Evolutionary conservation across 2,329 filamentous ascomycete genomes (phyloP).

Genomic region (Cadophora sp.): DNA sequence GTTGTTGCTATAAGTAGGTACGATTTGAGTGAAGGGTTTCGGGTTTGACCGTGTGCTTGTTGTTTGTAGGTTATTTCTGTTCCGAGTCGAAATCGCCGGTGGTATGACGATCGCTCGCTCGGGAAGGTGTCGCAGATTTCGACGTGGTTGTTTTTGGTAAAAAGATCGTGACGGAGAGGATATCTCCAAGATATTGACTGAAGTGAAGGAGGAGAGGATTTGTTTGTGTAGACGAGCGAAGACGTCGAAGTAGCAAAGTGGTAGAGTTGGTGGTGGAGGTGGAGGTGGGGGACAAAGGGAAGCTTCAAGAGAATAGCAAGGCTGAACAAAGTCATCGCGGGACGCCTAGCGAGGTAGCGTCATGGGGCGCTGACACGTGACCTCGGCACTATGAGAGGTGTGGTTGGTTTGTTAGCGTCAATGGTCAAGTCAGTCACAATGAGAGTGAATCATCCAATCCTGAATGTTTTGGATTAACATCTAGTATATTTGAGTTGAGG

Average conservation of each 20-base stretch:
- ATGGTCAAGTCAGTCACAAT: too few species aligned
- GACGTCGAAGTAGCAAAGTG: slow-evolving; percentile 17
- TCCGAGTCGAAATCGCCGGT: slow-evolving; percentile 4
- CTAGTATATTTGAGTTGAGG: too few species aligned
- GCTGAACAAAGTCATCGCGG: neutral
- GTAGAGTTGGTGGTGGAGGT: neutral
- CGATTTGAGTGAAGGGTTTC: neutral
- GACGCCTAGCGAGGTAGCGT: neutral
- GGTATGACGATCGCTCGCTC: slow-evolving; percentile 19
- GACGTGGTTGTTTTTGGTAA: slow-evolving; percentile 7
- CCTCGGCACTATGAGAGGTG: too few species aligned
- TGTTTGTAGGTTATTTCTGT: neutral
- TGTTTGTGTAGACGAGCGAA: slow-evolving; percentile 10
- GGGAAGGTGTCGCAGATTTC: slow-evolving; percentile 19
- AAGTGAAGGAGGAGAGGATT: slow-evolving; percentile 11
- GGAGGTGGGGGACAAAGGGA: slow-evolving; percentile 13
- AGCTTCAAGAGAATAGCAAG: neutral
- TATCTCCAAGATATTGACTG: slow-evolving; percentile 11
- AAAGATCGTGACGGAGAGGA: slow-evolving; percentile 16
- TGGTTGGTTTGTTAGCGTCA: too few species aligned
- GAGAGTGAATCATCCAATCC: too few species aligned
- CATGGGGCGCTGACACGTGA: neutral
- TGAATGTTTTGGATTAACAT: too few species aligned
- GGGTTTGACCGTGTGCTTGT: neutral
- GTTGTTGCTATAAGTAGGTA: neutral